A percentile compares a stretch with the other conserved stretches of the same genome.
These are phyloP conservation scores for Coemansia sp. DNA, from an alignment of 192 early-diverging fungal genomes.

Conservation along the genomic window DNA sequence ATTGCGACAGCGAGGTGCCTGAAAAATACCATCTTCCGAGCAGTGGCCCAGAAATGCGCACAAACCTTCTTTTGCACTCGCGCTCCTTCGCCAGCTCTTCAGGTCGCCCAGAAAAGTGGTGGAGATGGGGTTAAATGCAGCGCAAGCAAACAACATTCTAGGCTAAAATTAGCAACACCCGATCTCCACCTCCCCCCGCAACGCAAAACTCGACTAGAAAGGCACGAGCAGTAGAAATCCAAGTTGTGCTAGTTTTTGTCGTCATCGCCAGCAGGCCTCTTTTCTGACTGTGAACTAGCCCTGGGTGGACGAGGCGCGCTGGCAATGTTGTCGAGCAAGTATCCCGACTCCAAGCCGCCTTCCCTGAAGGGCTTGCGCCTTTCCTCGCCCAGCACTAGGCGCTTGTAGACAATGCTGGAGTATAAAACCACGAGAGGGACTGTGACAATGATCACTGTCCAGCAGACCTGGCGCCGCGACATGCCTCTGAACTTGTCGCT, in stretches of 20 bases:
- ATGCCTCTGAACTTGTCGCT: conserved; percentile 34
- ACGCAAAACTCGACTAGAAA: not conserved
- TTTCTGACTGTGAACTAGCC: not conserved
- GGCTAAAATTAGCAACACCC: not conserved
- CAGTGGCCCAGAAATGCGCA: conserved; percentile 4
- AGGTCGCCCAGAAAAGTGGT: not conserved
- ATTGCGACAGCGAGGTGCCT: not conserved
- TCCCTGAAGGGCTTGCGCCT: conserved; percentile 32
- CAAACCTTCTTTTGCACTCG: not conserved
- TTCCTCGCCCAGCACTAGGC: conserved; percentile 47
- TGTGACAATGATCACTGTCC: conserved; percentile 53
- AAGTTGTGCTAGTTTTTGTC: not conserved
- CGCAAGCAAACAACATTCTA: conserved; percentile 9
- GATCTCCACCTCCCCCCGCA: not conserved
- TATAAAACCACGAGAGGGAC: conserved; percentile 40
- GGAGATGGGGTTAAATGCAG: not conserved
- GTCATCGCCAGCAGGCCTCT: not conserved
- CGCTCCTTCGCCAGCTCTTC: not conserved
- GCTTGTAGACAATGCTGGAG: conserved; percentile 44
- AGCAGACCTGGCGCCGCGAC: conserved; percentile 42
- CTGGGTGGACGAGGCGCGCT: conserved; percentile 11
- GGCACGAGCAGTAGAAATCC: not conserved
- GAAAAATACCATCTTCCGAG: conserved; percentile 1
- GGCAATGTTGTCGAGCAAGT: conserved; percentile 42
- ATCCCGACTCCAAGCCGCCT: conserved; percentile 35